Evolutionary conservation across 202 grass and related monocot genomes (phyloP).

Genomic region (Sporobolus alterniflorus): DNA sequence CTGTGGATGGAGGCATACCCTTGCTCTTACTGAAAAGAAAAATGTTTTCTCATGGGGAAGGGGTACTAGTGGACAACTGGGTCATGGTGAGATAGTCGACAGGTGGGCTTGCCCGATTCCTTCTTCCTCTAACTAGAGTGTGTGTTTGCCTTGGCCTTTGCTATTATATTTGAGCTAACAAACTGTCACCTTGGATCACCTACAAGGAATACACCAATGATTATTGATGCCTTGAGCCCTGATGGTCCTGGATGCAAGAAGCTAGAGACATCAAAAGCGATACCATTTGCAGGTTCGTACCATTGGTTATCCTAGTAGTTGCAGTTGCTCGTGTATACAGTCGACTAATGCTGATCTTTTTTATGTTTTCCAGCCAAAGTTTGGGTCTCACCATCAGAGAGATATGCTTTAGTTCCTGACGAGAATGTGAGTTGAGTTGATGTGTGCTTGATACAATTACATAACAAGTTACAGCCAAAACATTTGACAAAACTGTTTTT

Average conservation of each 20-base stretch:
- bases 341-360: background rate
- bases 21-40: constrained; percentile 86
- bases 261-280: constrained; percentile 68
- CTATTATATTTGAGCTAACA: constrained; percentile 12
- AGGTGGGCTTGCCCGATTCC: constrained; percentile 49
- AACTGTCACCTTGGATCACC: constrained; percentile 1
- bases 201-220: constrained; percentile 81
- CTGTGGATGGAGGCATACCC: constrained; percentile 98
- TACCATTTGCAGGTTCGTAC: constrained; percentile 70
- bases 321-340: background rate
- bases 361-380: constrained; percentile 72
- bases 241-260: constrained; percentile 82
- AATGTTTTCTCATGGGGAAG: constrained; percentile 99
- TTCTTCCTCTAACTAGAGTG: background rate
- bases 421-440: constrained; percentile 67
- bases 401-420: constrained; percentile 98
- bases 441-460: background rate
- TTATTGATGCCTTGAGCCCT: constrained; percentile 80
- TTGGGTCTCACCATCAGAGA: constrained; percentile 94
- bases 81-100: constrained; percentile 95
- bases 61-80: constrained; percentile 98
- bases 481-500: background rate
- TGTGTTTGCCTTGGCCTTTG: background rate
- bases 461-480: background rate
- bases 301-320: background rate